Evolutionary conservation across 306 rosid species (phyloP), one percentile per base, ranked within the genome.

Genomic region (Cicer bijugum): DNA sequence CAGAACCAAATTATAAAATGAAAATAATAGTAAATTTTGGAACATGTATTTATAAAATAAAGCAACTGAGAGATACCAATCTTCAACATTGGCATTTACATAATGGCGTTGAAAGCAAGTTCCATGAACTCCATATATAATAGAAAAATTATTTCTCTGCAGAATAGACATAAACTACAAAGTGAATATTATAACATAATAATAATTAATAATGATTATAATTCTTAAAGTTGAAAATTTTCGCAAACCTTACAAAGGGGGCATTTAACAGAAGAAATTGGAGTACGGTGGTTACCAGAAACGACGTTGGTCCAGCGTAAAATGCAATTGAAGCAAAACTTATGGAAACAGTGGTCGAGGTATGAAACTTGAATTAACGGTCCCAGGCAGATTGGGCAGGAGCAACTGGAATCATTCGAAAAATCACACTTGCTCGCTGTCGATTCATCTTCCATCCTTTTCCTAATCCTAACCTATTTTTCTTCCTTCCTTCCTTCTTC

Each of bases 161-260:
- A 75, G 45, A 67, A 71, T 68, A 63, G 62, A 65, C 56, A 72
- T 60, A 33, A 72, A 67, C 9, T 4, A 39, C 37, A 44, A 61
- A 78, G 69, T 82, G 28, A 86, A 9, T 8, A 46, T 52, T 50
- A 39, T 72, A 39, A 60, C 11, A 72, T 72, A 38, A 53, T 56
- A 61, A 15, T 15, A 52, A 51, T 2, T 16, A 8, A 16, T 51
- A 1, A 20, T 2, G 0, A 58, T 12, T 28, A 71, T 42, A 11
- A 59, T 4, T 51, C 53, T 10, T 50, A 3, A n/a, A 28, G 35
- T n/a, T 28, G 35, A 28, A 28, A 5, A 28, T 4, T 28, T 3
- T 3, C 79, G 8, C 75, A 53, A 80, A 91, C 98, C 97, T 93
- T 93, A 89, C 98, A 93, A 43, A 91, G 88, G 62, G 98, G 98